A percentile compares a stretch with the other conserved stretches of the same genome.
Evolutionary conservation across 148 eudicot species (phyloP).

Genomic region (Heliamphora exappendiculata): DNA sequence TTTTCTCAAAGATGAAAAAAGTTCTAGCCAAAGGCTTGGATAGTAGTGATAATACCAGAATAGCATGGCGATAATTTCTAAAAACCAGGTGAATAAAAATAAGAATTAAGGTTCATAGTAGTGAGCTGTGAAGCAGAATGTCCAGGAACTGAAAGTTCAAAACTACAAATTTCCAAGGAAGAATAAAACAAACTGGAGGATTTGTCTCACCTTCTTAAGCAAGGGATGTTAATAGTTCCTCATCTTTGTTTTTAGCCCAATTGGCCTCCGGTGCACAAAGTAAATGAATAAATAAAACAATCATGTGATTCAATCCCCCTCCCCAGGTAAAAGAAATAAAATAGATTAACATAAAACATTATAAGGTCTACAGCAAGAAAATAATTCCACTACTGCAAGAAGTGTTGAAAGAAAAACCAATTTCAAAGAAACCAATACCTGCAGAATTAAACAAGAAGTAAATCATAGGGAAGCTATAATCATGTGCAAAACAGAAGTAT

Average conservation of each 20-base stretch:
- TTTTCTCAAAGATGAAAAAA: neutral
- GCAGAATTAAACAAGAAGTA: neutral
- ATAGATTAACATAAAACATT: neutral
- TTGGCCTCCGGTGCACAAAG: neutral
- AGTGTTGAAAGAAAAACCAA: neutral
- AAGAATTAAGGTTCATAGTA: neutral
- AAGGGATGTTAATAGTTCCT: no score
- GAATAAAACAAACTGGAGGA: neutral
- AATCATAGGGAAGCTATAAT: neutral
- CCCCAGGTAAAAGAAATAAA: neutral
- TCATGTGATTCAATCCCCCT: no score
- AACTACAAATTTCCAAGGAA: neutral
- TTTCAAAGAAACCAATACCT: neutral
- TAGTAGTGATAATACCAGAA: neutral
- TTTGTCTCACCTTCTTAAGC: no score
- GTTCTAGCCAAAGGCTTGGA: neutral
- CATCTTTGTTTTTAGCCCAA: no score
- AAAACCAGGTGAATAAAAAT: no score
- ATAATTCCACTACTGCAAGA: neutral
- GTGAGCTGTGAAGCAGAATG: neutral
- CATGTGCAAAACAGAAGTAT: neutral
- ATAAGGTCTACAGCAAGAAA: neutral
- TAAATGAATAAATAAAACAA: neutral
- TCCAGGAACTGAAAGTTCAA: neutral
- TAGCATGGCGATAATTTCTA: neutral